These are phyloP conservation scores for Mycena capillaripes DNA, from an alignment of 768 basidiomycete genomes.

Conservation along the genomic window DNA sequence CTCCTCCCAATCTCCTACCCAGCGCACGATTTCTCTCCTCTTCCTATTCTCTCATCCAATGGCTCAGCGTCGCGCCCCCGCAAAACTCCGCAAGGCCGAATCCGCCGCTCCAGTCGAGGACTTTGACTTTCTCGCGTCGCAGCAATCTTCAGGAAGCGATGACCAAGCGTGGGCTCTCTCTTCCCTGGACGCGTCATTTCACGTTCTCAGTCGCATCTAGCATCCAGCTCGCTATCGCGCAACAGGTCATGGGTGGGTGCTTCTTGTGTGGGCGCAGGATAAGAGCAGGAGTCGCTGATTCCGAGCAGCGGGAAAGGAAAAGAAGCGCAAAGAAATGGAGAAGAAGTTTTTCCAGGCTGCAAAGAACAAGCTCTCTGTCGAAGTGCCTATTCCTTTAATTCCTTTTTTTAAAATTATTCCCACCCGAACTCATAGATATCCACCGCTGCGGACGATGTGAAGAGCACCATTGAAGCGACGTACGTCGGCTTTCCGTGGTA, in stretches of 20 bases:
- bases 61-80: constrained; percentile 34
- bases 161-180: constrained; percentile 27
- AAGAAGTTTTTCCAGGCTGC: constrained; percentile 34
- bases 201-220: not conserved
- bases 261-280: not conserved
- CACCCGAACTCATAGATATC: not conserved
- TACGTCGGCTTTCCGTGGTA: not conserved
- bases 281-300: not conserved
- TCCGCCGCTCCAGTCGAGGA: no score
- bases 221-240: constrained; percentile 32
- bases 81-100: constrained; percentile 12
- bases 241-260: constrained; percentile 33
- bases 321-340: constrained; percentile 34
- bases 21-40: not conserved
- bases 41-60: constrained; percentile 1
- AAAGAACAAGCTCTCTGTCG: constrained; percentile 18
- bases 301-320: constrained; percentile 31
- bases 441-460: constrained; percentile 4
- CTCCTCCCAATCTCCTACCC: no score
- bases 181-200: not conserved
- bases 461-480: constrained; percentile 8
- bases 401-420: no score
- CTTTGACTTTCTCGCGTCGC: constrained; percentile 38
- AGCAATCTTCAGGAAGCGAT: constrained; percentile 36
- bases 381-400: not conserved